Conservation (phyloP, 257 asterid species). For the Thymus mandschuricus region DNA sequence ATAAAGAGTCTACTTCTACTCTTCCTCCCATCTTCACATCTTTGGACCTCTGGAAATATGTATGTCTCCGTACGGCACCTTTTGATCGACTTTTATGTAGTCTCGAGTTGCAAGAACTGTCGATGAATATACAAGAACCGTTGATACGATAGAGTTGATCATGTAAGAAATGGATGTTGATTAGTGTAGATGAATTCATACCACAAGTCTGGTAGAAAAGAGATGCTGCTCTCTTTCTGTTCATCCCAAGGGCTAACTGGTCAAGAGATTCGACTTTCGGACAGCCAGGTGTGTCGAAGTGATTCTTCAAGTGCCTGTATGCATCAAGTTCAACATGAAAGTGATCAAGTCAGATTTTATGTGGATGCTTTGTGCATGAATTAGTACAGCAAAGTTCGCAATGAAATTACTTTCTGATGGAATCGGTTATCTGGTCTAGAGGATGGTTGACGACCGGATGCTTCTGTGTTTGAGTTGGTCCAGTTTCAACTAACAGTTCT, state of each 20-base stretch:
- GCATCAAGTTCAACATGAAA: slow-evolving; percentile 14
- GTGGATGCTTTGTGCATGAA: background rate
- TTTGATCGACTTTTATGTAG: slow-evolving; percentile 60
- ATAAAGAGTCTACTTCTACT: slow-evolving; percentile 7
- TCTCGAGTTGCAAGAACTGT: slow-evolving; percentile 87
- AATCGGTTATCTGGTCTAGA: slow-evolving; percentile 69
- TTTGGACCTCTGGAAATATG: slow-evolving; percentile 78
- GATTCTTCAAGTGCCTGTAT: slow-evolving; percentile 86
- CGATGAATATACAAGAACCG: slow-evolving; percentile 12
- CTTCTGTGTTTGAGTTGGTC: slow-evolving; percentile 84
- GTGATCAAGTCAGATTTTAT: slow-evolving; percentile 1
- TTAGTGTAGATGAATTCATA: slow-evolving; percentile 28
- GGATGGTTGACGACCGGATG: slow-evolving; percentile 46
- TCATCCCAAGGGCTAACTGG: slow-evolving; percentile 73
- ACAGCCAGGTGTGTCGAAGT: slow-evolving; percentile 80
- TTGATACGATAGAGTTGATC: background rate
- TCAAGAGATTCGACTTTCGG: slow-evolving; percentile 67
- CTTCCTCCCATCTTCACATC: slow-evolving; percentile 49
- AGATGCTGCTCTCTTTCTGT: slow-evolving; percentile 70
- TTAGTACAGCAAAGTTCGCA: slow-evolving; percentile 8
- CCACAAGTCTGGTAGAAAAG: slow-evolving; percentile 93
- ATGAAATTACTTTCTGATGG: slow-evolving; percentile 63
- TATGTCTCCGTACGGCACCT: slow-evolving; percentile 72
- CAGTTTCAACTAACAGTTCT: slow-evolving; percentile 87
- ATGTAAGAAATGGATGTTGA: background rate